A percentile compares a stretch with the other conserved stretches of the same genome.
phyloP scores from a whole-genome alignment of 768 basidiomycete genomes.

The Rhizopogon salebrosus region DNA sequence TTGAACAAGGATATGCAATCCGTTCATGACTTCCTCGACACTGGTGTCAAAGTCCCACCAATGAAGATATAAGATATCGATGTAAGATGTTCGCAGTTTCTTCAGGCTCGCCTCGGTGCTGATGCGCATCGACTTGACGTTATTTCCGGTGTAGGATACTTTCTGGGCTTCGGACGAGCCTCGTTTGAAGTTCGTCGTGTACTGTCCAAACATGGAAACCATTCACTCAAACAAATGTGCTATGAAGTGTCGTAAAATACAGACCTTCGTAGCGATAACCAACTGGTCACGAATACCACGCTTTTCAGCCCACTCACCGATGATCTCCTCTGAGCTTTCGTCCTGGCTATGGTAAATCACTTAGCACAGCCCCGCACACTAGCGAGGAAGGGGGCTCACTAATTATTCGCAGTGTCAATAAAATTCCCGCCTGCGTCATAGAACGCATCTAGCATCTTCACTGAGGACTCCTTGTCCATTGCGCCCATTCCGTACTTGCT shows the following conservation, averaged over 20 bases:
- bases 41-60: conserved; percentile 34
- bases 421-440: conserved; percentile 43
- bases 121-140: conserved; percentile 36
- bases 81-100: conserved; percentile 19
- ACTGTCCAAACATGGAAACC: conserved; percentile 8
- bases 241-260: background rate
- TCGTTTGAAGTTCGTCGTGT: conserved; percentile 16
- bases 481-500: conserved; percentile 29
- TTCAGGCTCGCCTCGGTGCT: conserved; percentile 27
- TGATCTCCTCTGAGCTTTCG: conserved; percentile 36
- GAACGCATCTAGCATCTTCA: conserved; percentile 42
- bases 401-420: conserved; percentile 44
- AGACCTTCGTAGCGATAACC: conserved; percentile 38
- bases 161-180: conserved; percentile 22
- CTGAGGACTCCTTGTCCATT: conserved; percentile 37
- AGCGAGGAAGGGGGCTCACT: conserved; percentile 23
- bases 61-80: conserved; percentile 21
- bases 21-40: conserved; percentile 36
- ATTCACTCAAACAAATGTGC: background rate
- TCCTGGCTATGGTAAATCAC: conserved; percentile 25
- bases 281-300: conserved; percentile 39
- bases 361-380: background rate
- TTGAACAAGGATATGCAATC: conserved; percentile 31
- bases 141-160: conserved; percentile 44
- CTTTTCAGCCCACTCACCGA: conserved; percentile 44